These are phyloP conservation scores for Naganishia friedmannii DNA, from an alignment of 768 basidiomycete genomes.

Conservation along the genomic window DNA sequence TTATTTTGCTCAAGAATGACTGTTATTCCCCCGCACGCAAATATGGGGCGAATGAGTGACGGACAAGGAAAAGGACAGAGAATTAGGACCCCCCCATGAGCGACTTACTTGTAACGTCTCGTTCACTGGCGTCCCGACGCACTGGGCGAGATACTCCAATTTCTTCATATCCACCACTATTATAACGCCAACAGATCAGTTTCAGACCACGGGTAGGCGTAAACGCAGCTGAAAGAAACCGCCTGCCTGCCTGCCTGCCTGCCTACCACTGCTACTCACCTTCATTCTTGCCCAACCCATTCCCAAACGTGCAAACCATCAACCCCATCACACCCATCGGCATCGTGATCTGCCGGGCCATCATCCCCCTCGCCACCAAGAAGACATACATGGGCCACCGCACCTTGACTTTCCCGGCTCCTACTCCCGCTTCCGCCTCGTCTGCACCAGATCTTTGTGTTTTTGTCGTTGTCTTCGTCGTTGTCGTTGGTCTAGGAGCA, in stretches of 20 bases:
- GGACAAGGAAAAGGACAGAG: too few species aligned
- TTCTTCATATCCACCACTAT: conserved; percentile 53
- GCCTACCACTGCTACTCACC: too few species aligned
- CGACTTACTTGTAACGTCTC: conserved; percentile 60
- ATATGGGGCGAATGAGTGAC: conserved; percentile 22
- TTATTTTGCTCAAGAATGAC: conserved; percentile 32
- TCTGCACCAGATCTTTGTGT: not conserved
- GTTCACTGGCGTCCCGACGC: conserved; percentile 65
- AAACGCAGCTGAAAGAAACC: too few species aligned
- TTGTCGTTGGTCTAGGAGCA: not conserved
- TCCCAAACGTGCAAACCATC: conserved; percentile 41
- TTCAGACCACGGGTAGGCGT: too few species aligned
- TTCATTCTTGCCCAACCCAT: conserved; percentile 25
- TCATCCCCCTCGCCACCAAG: conserved; percentile 31
- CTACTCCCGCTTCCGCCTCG: not conserved
- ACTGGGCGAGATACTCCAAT: conserved; percentile 67
- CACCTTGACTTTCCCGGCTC: not conserved
- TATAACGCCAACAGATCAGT: too few species aligned
- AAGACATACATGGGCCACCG: conserved; percentile 36
- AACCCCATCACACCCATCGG: conserved; percentile 38
- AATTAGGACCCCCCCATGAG: not conserved
- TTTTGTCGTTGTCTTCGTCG: not conserved
- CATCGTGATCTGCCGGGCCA: conserved; percentile 37
- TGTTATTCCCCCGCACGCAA: not conserved
- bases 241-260: too few species aligned